Evolutionary conservation across 2,329 filamentous ascomycete genomes (phyloP), one percentile per base, ranked within the genome.

Genomic region (Claviceps quebecensis): DNA sequence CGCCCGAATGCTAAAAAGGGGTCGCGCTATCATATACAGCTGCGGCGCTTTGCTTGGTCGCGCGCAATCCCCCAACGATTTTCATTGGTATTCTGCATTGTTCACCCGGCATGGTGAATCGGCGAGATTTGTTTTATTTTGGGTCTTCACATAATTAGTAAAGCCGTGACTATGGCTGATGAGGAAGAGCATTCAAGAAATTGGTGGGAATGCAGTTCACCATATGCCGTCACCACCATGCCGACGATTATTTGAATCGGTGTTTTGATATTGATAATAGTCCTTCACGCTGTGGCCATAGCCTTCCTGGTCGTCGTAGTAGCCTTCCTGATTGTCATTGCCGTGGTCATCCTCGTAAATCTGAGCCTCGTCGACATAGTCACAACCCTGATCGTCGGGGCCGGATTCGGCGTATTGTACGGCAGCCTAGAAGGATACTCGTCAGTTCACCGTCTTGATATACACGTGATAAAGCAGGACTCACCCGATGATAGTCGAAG

Each of bases 321-420:
- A 71, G 51, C 58, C 60, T 40, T 63, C 61, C 45, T 64, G 59
- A 43, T 65, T 59, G 45, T 72, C 69, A 45, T 65, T 68, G 53
- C 67, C 67, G 52, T 75, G 72, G 52, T 74, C 72, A 55, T 76
- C 74, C 58, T 76, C 72, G 56, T 76, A 76, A 40, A 75, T 74
- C 54, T 75, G 73, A 54, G 72, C 72, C 54, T 74, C 72, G 55
- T 76, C 72, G 51, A 74, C 69, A 55, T 76, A 76, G 54, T 76
- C 73, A 26, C 29, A 34, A 34, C 71, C 67, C 50, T 72, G 68
- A 26, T 65, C 67, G 44, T 72, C 67, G 48, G 61, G 60, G 48
- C 64, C 66, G 45, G 67, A 65, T 56, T 75, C 72, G 22, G 67
- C 70, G 54, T 75, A 75, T 57, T 75, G 70, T 44, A 67, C 68